Base-by-base conservation (phyloP, 192 early-diverging fungal genomes). In the Entophlyctis luteolus region DNA sequence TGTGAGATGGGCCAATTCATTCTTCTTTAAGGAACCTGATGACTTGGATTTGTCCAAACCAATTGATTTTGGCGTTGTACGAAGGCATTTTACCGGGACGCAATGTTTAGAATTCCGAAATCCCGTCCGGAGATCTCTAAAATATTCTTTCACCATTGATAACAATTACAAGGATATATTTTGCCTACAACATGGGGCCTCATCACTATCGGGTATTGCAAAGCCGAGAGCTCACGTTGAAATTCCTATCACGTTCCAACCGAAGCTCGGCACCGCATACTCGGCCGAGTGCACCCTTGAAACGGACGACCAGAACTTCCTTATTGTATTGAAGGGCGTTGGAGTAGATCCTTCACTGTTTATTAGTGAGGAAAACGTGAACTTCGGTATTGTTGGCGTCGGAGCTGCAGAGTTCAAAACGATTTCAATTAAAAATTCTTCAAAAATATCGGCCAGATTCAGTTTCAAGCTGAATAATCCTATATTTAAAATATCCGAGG, bases 381-480 rank as follows among this genome's bases (percentile, higher is more conserved):
- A 79, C 60, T 84, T 84, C 72, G 82, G 82, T 2, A 72, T 77
- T 3, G 77, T 84, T 37, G 82, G 82, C 4, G 65, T 81, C n/a
- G 75, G 65, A 4, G 70, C 76, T 29, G 76, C 77, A 18, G 82
- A 84, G 59, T 81, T 73, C 48, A 59, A 74, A 16, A 67, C 70
- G 12, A 34, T 84, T 28, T 56, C 36, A 6, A 56, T 80, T 42
- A 65, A 20, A 20, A 84, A 84, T 47, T 71, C 70, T 5, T 73
- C 78, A 1, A 29, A 49, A 36, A 55, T 82, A 37, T 27, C 27
- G 8, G 52, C 79, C 38, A 60, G 69, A 6, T 37, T 82, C 29
- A 55, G 75, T n/a, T 52, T 66, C 8, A 4, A 25, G 3, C 10
- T 66, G 4, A 25, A 48, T 20, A 34, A 39, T 6, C 10, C 20